These are phyloP conservation scores for Fraxinus sp. DNA, from an alignment of 305 asterid species.

Conservation along the genomic window DNA sequence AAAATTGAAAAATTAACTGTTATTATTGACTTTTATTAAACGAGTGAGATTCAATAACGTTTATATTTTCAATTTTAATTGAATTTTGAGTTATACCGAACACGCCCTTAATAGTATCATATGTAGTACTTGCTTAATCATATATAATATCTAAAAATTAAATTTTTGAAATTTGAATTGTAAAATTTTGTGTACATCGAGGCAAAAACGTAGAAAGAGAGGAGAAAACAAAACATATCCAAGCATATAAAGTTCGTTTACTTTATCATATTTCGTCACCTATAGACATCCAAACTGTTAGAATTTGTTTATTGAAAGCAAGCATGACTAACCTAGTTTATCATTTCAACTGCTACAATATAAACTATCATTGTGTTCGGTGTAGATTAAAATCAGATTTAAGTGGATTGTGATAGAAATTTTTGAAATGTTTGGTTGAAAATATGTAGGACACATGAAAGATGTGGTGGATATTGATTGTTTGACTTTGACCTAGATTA, in stretches of 20 bases:
- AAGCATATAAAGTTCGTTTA: neutral
- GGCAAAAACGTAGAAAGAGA: neutral
- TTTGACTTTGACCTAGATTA: too few relatives aligned
- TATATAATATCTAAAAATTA: neutral
- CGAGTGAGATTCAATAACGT: too few relatives aligned
- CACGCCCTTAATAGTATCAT: neutral
- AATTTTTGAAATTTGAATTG: neutral
- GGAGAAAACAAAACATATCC: neutral
- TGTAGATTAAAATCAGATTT: too few relatives aligned
- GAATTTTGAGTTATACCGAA: too few relatives aligned
- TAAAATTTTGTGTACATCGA: neutral
- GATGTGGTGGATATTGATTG: too few relatives aligned
- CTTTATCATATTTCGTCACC: neutral
- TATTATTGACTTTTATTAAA: too few relatives aligned
- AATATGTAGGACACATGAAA: too few relatives aligned
- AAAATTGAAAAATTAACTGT: too few relatives aligned
- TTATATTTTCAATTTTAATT: too few relatives aligned
- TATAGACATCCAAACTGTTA: too few relatives aligned
- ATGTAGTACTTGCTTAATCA: neutral
- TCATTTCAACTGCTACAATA: neutral
- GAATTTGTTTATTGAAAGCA: neutral
- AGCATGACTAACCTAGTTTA: neutral
- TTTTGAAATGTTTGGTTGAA: too few relatives aligned
- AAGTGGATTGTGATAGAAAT: too few relatives aligned
- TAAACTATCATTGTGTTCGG: neutral